phyloP scores from a whole-genome alignment of 202 grass and related monocot genomes.

The Dendrocalamus latiflorus region DNA sequence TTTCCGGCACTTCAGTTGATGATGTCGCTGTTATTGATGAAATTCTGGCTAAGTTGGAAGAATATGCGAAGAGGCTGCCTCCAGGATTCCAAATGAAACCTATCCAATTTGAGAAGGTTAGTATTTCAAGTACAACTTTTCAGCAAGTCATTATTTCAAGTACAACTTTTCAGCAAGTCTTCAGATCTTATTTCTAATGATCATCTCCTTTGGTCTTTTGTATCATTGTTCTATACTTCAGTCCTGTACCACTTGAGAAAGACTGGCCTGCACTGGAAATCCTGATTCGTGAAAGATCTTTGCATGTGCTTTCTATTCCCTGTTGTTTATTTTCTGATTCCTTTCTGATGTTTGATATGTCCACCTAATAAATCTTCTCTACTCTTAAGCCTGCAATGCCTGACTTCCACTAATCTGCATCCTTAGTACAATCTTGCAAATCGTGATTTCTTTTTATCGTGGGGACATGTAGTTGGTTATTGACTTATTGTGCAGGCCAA shows the following conservation, averaged over 20 bases:
- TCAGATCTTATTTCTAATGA: background rate
- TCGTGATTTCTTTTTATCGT: background rate
- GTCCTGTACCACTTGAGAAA: background rate
- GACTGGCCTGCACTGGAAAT: background rate
- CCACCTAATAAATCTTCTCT: background rate
- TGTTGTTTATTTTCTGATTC: background rate
- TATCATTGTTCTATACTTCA: background rate
- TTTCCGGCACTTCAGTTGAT: constrained; percentile 51
- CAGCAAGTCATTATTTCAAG: background rate
- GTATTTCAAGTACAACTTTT: background rate
- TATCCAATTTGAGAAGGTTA: constrained; percentile 73
- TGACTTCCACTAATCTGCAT: background rate
- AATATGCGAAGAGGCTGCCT: constrained; percentile 49
- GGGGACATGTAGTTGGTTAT: background rate
- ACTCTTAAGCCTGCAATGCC: background rate
- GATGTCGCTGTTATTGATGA: constrained; percentile 50
- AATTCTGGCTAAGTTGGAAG: constrained; percentile 51
- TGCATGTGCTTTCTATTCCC: background rate
- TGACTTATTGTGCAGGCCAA: too few relatives aligned
- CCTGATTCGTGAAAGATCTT: background rate
- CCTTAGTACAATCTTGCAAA: background rate
- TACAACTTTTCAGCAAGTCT: background rate
- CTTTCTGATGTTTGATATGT: constrained; percentile 4
- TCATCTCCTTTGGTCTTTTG: background rate
- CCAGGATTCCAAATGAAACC: constrained; percentile 63